Conservation (phyloP, 495 filamentous ascomycete species). For the Trichoderma virens region DNA sequence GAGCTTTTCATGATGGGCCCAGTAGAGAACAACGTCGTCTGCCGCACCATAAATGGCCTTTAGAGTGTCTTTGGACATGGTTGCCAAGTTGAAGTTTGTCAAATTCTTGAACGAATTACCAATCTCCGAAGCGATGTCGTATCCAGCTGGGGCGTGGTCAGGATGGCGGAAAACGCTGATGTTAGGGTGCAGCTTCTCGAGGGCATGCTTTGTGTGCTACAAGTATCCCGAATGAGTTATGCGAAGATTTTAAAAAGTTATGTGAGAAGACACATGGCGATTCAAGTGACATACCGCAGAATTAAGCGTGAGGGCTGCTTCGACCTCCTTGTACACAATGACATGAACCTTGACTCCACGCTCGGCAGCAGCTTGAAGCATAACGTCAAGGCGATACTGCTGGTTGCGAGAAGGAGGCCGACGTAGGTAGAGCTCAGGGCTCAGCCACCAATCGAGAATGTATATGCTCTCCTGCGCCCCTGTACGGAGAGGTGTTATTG, state of each 20-base stretch:
- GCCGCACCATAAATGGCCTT: slow-evolving; percentile 71
- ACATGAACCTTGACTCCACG: slow-evolving; percentile 83
- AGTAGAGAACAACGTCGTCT: slow-evolving; percentile 79
- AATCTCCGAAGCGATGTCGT: slow-evolving; percentile 38
- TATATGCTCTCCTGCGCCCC: slow-evolving; percentile 77
- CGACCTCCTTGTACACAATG: slow-evolving; percentile 94
- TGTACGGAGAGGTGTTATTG: slow-evolving; percentile 18
- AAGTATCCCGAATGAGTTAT: neutral
- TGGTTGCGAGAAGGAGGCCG: slow-evolving; percentile 76
- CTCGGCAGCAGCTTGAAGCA: slow-evolving; percentile 81
- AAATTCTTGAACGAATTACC: slow-evolving; percentile 33
- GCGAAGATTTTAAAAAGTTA: neutral
- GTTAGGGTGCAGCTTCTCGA: slow-evolving; percentile 76
- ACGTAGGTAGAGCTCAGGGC: slow-evolving; percentile 81
- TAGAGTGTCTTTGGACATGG: slow-evolving; percentile 57
- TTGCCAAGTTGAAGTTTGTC: slow-evolving; percentile 40
- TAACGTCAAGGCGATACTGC: slow-evolving; percentile 78
- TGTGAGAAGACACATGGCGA: neutral
- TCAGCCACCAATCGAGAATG: slow-evolving; percentile 95
- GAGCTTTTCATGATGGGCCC: slow-evolving; percentile 95
- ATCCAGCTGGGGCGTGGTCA: slow-evolving; percentile 72
- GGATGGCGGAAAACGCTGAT: slow-evolving; percentile 90
- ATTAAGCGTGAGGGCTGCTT: slow-evolving; percentile 76
- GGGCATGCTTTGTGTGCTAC: slow-evolving; percentile 71
- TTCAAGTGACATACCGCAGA: slow-evolving; percentile 35